Evolutionary conservation across 2,329 filamentous ascomycete species (phyloP).

Genomic region (Colletotrichum liaoningense): DNA sequence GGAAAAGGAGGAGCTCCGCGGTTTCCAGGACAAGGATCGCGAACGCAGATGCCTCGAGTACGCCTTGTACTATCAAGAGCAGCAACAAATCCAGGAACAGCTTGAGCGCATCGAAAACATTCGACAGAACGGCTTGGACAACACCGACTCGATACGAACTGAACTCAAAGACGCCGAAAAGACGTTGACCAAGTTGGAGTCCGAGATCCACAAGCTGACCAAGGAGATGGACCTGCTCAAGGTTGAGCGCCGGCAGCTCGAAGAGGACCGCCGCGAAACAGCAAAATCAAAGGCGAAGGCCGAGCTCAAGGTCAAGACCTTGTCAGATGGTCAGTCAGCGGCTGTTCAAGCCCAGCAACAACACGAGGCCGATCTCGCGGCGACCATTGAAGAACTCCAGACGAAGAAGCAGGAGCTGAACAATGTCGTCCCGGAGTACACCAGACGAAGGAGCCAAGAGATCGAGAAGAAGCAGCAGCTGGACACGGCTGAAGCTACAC

Average conservation of each 20-base stretch:
- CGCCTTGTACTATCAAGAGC: slow-evolving; percentile 91
- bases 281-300: slow-evolving; percentile 85
- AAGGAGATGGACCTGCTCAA: slow-evolving; percentile 87
- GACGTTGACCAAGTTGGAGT: slow-evolving; percentile 80
- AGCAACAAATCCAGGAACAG: slow-evolving; percentile 80
- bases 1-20: slow-evolving; percentile 94
- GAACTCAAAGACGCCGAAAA: slow-evolving; percentile 83
- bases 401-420: slow-evolving; percentile 81
- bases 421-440: slow-evolving; percentile 81
- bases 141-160: slow-evolving; percentile 83
- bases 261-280: slow-evolving; percentile 87
- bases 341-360: slow-evolving; percentile 78
- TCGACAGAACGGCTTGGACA: slow-evolving; percentile 84
- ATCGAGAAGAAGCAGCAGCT: slow-evolving; percentile 76
- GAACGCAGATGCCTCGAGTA: slow-evolving; percentile 94
- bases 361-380: slow-evolving; percentile 77
- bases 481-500: slow-evolving; percentile 78
- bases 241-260: slow-evolving; percentile 87
- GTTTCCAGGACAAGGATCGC: slow-evolving; percentile 93
- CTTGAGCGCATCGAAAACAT: slow-evolving; percentile 87
- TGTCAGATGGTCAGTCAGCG: slow-evolving; percentile 84
- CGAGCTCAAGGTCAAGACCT: slow-evolving; percentile 84
- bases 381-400: slow-evolving; percentile 79
- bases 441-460: slow-evolving; percentile 79
- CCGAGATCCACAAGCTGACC: slow-evolving; percentile 81